A percentile compares a stretch with the other conserved stretches of the same genome.
Conservation (phyloP, 192 early-diverging fungal species). For the Podila horticola region DNA sequence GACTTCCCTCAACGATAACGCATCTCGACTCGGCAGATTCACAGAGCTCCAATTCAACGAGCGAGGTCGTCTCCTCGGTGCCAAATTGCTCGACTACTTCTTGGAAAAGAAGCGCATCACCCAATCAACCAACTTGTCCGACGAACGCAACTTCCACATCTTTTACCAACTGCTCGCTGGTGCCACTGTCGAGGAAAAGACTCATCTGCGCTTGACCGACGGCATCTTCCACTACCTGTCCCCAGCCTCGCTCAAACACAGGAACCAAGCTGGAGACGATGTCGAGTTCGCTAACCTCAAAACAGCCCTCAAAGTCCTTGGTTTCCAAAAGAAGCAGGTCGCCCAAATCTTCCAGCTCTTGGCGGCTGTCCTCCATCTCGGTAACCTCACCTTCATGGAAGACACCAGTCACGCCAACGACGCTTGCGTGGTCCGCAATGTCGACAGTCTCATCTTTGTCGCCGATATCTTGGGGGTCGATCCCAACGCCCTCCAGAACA, state of each 20-base stretch:
- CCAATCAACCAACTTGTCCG: conserved; percentile 53
- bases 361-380: conserved; percentile 87
- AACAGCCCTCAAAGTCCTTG: conserved; percentile 84
- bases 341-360: conserved; percentile 88
- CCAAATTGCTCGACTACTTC: conserved; percentile 88
- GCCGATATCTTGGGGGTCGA: conserved; percentile 87
- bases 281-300: conserved; percentile 76
- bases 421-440: conserved; percentile 81
- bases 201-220: conserved; percentile 78
- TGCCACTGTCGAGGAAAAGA: conserved; percentile 78
- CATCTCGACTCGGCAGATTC: conserved; percentile 87
- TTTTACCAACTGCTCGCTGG: conserved; percentile 96
- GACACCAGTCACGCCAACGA: conserved; percentile 73
- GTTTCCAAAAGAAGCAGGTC: conserved; percentile 83
- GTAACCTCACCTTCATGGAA: conserved; percentile 86
- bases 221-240: conserved; percentile 67
- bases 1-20: conserved; percentile 78
- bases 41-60: conserved; percentile 94
- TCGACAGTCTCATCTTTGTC: conserved; percentile 77
- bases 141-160: conserved; percentile 93
- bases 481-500: conserved; percentile 73
- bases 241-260: conserved; percentile 63
- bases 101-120: conserved; percentile 87
- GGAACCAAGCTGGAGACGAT: conserved; percentile 64
- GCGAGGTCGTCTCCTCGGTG: conserved; percentile 89